Conservation (phyloP, 2,329 filamentous ascomycete genomes). For the Neospermospora avenae region DNA sequence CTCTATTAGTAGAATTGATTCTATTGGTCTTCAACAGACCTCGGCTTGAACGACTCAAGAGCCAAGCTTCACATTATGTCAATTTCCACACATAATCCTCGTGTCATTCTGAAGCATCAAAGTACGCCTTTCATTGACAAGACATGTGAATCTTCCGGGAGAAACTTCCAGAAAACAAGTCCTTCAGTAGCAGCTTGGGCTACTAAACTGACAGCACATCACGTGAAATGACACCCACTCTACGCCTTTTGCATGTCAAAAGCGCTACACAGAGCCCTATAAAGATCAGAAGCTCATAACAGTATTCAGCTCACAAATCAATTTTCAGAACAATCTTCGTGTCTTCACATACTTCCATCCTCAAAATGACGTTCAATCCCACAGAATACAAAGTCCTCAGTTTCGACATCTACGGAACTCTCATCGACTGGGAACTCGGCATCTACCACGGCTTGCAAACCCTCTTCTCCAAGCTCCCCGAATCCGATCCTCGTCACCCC, state of each 20-base stretch:
- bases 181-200: neutral
- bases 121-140: neutral
- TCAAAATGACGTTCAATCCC: constrained; percentile 21
- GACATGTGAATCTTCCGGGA: neutral
- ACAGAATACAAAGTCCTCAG: constrained; percentile 24
- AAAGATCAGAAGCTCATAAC: neutral
- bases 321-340: neutral
- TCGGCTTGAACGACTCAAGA: too few relatives aligned
- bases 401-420: constrained; percentile 75
- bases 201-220: neutral
- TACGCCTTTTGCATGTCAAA: neutral
- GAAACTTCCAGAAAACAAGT: neutral
- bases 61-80: too few relatives aligned
- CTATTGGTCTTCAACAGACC: too few relatives aligned
- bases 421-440: constrained; percentile 75
- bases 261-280: neutral
- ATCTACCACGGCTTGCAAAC: constrained; percentile 52
- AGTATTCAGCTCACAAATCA: neutral
- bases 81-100: too few relatives aligned
- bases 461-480: constrained; percentile 19
- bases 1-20: too few relatives aligned
- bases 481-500: constrained; percentile 18
- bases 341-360: neutral
- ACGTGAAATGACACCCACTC: neutral
- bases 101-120: neutral